Percentiles rank a stretch among this genome's conserved stretches.
Conservation (phyloP, 768 basidiomycete genomes). For the Amanita phalloides region DNA sequence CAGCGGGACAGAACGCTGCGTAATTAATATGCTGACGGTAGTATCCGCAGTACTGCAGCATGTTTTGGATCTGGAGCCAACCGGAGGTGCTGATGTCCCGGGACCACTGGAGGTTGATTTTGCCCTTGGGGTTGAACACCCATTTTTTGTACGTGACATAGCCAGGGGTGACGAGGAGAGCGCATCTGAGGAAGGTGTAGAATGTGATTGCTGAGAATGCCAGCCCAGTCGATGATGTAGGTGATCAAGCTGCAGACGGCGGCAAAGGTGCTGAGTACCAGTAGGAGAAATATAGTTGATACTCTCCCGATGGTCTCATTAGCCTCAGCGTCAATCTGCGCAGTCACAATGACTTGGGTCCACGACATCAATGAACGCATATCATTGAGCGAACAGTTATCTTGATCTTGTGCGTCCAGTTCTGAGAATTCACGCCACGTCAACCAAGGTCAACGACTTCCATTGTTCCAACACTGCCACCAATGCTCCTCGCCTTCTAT, state of each 20-base stretch:
- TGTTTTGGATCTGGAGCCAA: conserved; percentile 61
- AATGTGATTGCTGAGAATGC: conserved; percentile 74
- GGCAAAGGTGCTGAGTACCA: conserved; percentile 62
- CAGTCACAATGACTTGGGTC: no score
- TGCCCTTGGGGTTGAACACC: conserved; percentile 74
- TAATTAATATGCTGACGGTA: no score
- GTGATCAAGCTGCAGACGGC: conserved; percentile 50
- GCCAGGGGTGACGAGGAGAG: conserved; percentile 60
- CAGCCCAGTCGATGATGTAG: conserved; percentile 65
- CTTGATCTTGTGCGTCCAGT: no score
- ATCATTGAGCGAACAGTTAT: no score
- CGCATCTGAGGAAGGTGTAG: conserved; percentile 69
- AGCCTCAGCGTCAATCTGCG: no score
- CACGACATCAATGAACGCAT: no score
- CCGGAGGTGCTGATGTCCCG: conserved; percentile 45
- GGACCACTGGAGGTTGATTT: conserved; percentile 73
- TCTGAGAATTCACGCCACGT: no score
- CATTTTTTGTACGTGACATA: conserved; percentile 69
- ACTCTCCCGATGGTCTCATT: no score
- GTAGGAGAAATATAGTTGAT: no score
- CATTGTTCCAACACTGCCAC: no score
- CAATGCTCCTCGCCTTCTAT: no score
- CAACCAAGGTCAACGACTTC: no score
- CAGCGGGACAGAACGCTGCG: conserved; percentile 65
- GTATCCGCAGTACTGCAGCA: conserved; percentile 73